phyloP scores from a whole-genome alignment of 495 filamentous ascomycete species.

The Talaromyces trachyspermus region DNA sequence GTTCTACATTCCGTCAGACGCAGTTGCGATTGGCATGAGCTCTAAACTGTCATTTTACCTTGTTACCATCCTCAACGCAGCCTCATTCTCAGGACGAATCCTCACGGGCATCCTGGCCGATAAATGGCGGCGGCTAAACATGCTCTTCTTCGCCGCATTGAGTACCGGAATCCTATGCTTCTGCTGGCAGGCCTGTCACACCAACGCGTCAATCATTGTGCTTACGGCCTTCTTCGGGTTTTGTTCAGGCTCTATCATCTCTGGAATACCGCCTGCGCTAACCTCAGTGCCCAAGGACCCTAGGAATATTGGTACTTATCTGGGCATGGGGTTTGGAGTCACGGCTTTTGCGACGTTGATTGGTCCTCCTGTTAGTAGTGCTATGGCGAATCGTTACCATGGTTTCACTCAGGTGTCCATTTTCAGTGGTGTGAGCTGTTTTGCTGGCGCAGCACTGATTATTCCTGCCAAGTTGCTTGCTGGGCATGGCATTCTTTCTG shows the following conservation, averaged over 20 bases:
- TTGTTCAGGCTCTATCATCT: slow-evolving; percentile 63
- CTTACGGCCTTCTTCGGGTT: slow-evolving; percentile 67
- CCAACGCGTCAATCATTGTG: slow-evolving; percentile 55
- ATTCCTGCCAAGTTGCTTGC: slow-evolving; percentile 29
- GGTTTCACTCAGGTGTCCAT: slow-evolving; percentile 54
- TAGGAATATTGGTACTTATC: slow-evolving; percentile 64
- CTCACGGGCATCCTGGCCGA: slow-evolving; percentile 34
- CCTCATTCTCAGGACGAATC: slow-evolving; percentile 22
- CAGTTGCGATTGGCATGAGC: slow-evolving; percentile 37
- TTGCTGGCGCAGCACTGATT: slow-evolving; percentile 43
- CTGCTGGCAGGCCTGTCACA: slow-evolving; percentile 57
- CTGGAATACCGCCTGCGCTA: slow-evolving; percentile 48
- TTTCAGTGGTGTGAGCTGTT: slow-evolving; percentile 58
- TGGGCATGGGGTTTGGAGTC: slow-evolving; percentile 58
- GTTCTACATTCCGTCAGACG: slow-evolving; percentile 51
- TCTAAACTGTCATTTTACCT: slow-evolving; percentile 34
- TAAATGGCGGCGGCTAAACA: slow-evolving; percentile 65
- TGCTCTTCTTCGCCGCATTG: slow-evolving; percentile 55
- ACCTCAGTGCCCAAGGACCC: slow-evolving; percentile 68
- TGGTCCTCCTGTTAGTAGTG: slow-evolving; percentile 67
- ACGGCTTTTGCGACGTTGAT: slow-evolving; percentile 58
- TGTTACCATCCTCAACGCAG: slow-evolving; percentile 24
- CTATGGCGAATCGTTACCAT: slow-evolving; percentile 52
- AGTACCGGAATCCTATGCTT: slow-evolving; percentile 58
- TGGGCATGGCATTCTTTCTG: slow-evolving; percentile 7